A percentile compares a stretch with the other conserved stretches of the same genome.
Evolutionary conservation across 306 rosid species (phyloP).

Genomic region (Medicago ruthenica): DNA sequence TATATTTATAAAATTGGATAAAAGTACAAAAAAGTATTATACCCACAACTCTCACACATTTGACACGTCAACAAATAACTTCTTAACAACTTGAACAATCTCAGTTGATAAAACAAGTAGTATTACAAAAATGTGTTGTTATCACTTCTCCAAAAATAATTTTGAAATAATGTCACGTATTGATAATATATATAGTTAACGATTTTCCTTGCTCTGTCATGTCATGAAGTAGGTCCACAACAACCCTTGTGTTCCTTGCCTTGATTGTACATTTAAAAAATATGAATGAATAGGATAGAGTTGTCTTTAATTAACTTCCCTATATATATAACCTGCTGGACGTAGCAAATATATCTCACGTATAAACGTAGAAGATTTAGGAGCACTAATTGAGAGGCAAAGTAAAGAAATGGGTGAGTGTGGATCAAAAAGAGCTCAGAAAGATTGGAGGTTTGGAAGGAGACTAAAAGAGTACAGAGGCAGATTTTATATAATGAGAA

Average conservation of each 20-base stretch:
- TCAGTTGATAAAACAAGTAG: no score
- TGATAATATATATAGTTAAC: neutral
- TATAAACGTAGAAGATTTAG: no score
- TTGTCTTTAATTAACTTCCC: neutral
- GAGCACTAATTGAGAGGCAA: no score
- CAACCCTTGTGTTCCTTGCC: no score
- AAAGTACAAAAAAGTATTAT: no score
- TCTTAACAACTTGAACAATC: no score
- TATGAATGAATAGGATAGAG: no score
- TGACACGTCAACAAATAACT: no score
- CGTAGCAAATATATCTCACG: neutral
- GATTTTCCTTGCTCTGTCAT: neutral
- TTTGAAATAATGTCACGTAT: neutral
- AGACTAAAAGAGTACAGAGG: conserved; percentile 48
- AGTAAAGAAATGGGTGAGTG: conserved; percentile 34
- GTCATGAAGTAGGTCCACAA: neutral
- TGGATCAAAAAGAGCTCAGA: conserved; percentile 18
- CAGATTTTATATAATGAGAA: conserved; percentile 51
- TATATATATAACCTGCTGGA: conserved; percentile 31
- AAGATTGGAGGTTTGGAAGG: conserved; percentile 37
- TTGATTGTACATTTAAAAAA: no score
- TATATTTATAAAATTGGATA: no score
- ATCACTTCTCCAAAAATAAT: neutral
- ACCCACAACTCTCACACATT: no score
- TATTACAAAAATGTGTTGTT: neutral